phyloP scores from a whole-genome alignment of 106 monocot species.

The Apostasia ramifera region DNA sequence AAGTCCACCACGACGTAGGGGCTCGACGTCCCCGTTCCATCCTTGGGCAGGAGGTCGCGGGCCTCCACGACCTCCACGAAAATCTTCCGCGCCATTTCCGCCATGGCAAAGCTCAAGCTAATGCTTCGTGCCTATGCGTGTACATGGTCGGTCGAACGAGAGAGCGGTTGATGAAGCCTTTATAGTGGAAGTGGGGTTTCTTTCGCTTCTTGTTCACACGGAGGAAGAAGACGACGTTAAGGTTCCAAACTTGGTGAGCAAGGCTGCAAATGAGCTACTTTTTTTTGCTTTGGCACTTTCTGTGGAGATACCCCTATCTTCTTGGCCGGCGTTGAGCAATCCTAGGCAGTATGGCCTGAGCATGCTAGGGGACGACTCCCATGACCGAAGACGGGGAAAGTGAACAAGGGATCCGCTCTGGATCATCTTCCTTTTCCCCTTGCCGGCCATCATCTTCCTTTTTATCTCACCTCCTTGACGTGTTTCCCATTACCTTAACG shows the following conservation, averaged over 20 bases:
- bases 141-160: not conserved
- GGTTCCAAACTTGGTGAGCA: not conserved
- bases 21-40: conserved; percentile 75
- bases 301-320: conserved; percentile 1
- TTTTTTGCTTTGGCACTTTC: not conserved
- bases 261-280: conserved; percentile 1
- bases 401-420: not conserved
- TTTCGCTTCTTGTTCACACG: not conserved
- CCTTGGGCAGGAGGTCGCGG: conserved; percentile 71
- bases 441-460: not conserved
- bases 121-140: not conserved
- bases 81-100: conserved; percentile 43
- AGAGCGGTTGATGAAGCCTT: not conserved
- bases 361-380: not conserved
- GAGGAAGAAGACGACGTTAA: no score
- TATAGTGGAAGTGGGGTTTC: not conserved
- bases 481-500: no score
- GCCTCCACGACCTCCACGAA: conserved; percentile 87
- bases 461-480: no score
- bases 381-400: not conserved
- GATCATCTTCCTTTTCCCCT: not conserved
- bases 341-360: no score
- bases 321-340: not conserved
- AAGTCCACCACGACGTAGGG: conserved; percentile 78
- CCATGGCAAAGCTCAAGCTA: not conserved